Percentiles rank a stretch among this genome's conserved stretches.
These are phyloP conservation scores for Selaginella tamariscina DNA, from an alignment of 75 land plant species.

Conservation along the genomic window DNA sequence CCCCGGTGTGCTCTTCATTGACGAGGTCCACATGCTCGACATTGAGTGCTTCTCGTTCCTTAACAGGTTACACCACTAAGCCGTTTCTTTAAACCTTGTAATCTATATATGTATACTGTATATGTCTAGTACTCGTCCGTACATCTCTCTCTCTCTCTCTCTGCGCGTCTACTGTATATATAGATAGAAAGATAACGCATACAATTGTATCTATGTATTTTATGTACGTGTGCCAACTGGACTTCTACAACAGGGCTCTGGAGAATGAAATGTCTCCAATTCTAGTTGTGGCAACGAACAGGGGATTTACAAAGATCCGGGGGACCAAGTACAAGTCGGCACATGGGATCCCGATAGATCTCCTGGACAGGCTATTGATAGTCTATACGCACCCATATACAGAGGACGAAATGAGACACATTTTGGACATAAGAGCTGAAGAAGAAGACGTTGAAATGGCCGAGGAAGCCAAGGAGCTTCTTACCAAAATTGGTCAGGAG, in stretches of 20 bases:
- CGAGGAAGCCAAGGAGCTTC: conserved; percentile 64
- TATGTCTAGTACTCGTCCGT: too few species aligned
- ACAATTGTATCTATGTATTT: too few species aligned
- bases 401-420: conserved; percentile 49
- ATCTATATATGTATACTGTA: too few species aligned
- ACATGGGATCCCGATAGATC: conserved; percentile 88
- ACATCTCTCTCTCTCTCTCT: too few species aligned
- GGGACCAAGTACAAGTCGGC: conserved; percentile 90
- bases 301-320: conserved; percentile 81
- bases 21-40: conserved; percentile 99
- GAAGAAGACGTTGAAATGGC: conserved; percentile 92
- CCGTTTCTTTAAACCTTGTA: too few species aligned
- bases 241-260: conserved; percentile 74
- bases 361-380: conserved; percentile 78
- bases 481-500: conserved; percentile 46
- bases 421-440: conserved; percentile 70
- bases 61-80: too few species aligned
- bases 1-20: conserved; percentile 92
- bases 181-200: too few species aligned
- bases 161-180: too few species aligned
- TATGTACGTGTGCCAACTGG: too few species aligned
- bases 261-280: conserved; percentile 97
- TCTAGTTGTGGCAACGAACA: conserved; percentile 83
- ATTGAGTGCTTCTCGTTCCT: conserved; percentile 92
- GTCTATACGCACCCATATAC: conserved; percentile 57